Evolutionary conservation across 2,329 filamentous ascomycete species (phyloP).

Genomic region (Dactylellina leptospora): DNA sequence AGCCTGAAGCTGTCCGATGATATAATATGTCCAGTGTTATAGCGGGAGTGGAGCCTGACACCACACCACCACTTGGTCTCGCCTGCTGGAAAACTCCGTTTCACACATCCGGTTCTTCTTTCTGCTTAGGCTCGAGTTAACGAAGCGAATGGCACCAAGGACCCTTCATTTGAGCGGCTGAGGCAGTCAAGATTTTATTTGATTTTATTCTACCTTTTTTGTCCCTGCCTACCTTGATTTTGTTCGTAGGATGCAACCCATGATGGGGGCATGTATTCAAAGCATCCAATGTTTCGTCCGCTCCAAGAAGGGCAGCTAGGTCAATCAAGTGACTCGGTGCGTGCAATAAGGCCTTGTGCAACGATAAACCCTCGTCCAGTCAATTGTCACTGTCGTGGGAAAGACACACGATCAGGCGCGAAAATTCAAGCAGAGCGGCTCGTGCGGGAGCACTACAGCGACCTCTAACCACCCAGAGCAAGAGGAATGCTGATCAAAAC

Average conservation of each 20-base stretch:
- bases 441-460: slow-evolving; percentile 37
- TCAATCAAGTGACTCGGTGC: neutral
- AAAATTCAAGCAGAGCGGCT: slow-evolving; percentile 30
- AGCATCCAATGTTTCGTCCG: slow-evolving; percentile 33
- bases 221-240: too few species aligned
- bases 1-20: slow-evolving; percentile 22
- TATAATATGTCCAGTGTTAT: slow-evolving; percentile 40
- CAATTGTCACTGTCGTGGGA: too few species aligned
- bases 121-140: slow-evolving; percentile 41
- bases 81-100: slow-evolving; percentile 45
- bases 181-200: neutral
- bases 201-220: too few species aligned
- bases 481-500: slow-evolving; percentile 29
- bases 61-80: slow-evolving; percentile 22
- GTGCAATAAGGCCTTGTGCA: neutral
- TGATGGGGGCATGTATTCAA: too few species aligned
- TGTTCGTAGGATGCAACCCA: too few species aligned
- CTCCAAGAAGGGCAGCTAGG: slow-evolving; percentile 14
- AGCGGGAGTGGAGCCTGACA: slow-evolving; percentile 19
- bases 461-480: slow-evolving; percentile 19
- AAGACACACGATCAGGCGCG: slow-evolving; percentile 28
- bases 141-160: slow-evolving; percentile 11
- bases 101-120: slow-evolving; percentile 32
- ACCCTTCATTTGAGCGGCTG: slow-evolving; percentile 9
- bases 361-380: neutral